Base-by-base conservation (phyloP, 2,329 filamentous ascomycete genomes). In the Beauveria brongniartii region DNA sequence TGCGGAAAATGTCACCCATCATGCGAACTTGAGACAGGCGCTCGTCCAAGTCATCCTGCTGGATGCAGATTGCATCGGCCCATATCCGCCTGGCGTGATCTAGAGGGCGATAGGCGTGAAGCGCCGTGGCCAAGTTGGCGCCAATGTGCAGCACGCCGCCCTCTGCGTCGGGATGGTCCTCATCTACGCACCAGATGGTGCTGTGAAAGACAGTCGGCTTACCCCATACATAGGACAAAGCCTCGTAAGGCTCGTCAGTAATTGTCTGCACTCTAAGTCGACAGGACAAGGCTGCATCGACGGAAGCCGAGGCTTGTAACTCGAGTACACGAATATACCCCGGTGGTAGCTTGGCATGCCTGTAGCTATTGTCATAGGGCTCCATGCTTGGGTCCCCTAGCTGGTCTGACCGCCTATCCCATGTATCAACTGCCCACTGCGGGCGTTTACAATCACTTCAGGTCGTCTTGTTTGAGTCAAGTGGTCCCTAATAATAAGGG, bases 21-120 rank as follows among this genome's bases (percentile, higher is more conserved):
- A 65, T 58, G 26, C 60, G 61, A 8, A 67, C 65, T 47, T 67
- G 66, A 7, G 53, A 26, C 1, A 60, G 53, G 9, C 62, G 61
- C 53, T 67, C 66, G 2, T 28, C n/a, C 28, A 55, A 9, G 14
- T 64, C 61, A 8, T 40, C 12, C 43, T 67, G 64, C 26, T 65
- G 61, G 43, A 67, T 67, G 47, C 64, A 67, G 1, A 66, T 57
- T 9, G 66, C 65, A 47, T 67, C 65, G 14, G 64, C 54, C 66
- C 66, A 67, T 3, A 67, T 59, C 8, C 51, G 34, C 28, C 48
- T 37, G 6, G 55, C 16, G 22, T 16, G 22, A 12, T 53, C 41
- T 22, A 12, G 1, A 22, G 18, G 54, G 22, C 62, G 59, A 47
- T 61, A 61, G 20, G 59, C 59, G 18, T 22, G 40, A n/a, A 63